Base-by-base conservation (phyloP, 306 rosid species). In the Cajanus cajan region DNA sequence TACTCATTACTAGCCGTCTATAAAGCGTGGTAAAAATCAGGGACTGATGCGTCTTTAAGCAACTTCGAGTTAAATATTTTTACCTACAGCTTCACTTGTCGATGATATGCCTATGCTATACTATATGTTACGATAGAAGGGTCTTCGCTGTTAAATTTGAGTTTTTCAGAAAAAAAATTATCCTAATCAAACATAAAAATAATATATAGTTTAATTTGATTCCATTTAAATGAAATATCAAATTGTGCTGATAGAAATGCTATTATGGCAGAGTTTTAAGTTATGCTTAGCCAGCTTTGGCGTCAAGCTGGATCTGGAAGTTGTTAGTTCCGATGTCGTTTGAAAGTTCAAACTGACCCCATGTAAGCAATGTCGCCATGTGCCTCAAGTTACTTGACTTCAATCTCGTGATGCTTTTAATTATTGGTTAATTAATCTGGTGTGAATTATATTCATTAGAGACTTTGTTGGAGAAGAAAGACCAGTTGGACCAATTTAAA, bases 221-320 rank as follows among this genome's bases (percentile, higher is more conserved):
- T 39, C 10, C 1, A 39, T 39, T 39, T 8, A 39, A 39, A 28
- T 28, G 31, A 1, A 3, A 28, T 28, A 28, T 28, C 3, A 55
- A 5, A 9, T 7, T 55, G 62, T 22, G 59, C 4, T 14, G 37
- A 43, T 39, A 0, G 19, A 78, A 78, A 11, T 70, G 39, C 22
- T 9, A 10, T n/a, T 8, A 24, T 73, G 43, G 3, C 45, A 28
- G 9, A 55, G 52, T 45, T 68, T 12, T n/a, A 13, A 57, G 7
- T 5, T 22, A 24, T 11, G n/a, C 7, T 10, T 3, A 9, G 34
- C 63, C 63, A 59, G 68, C 61, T 69, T 82, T 31, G 43, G 16
- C 28, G 50, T 69, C 33, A 28, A 37, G 70, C 63, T 66, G 70
- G 62, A 62, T 70, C 37, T 28, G 69, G 74, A 76, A 21, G 13